Evolutionary conservation across 192 early-diverging fungal genomes (phyloP).

Genomic region (Powellomyces hirtus): DNA sequence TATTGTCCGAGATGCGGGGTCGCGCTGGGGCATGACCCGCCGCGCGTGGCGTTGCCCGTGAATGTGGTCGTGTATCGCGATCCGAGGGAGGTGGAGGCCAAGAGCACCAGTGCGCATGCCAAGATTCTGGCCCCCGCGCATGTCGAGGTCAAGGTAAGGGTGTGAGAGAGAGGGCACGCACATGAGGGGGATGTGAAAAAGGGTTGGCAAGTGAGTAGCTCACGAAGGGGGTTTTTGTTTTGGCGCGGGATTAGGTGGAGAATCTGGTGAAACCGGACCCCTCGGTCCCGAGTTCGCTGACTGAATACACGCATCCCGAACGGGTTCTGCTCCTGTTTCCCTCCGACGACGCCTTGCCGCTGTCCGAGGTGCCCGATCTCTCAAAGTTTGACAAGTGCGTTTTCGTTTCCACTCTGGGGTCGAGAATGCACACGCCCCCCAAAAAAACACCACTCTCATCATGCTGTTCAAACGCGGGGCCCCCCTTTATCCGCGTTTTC

Average conservation of each 20-base stretch:
- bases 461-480: no score
- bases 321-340: conserved; percentile 80
- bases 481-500: conserved; percentile 51
- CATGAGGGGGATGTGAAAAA: not conserved
- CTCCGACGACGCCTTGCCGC: conserved; percentile 68
- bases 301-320: conserved; percentile 61
- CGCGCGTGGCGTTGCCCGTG: conserved; percentile 63
- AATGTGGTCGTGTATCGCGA: conserved; percentile 78
- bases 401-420: no score
- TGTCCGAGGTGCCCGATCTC: conserved; percentile 43
- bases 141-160: conserved; percentile 55
- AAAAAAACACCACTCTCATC: no score
- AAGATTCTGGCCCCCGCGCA: conserved; percentile 70
- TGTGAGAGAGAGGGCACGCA: not conserved
- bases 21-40: conserved; percentile 50
- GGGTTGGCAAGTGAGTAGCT: not conserved
- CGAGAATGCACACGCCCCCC: no score
- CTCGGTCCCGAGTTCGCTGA: not conserved
- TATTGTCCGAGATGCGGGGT: conserved; percentile 73
- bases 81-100: conserved; percentile 72
- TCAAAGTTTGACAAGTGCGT: conserved; percentile 48
- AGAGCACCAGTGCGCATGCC: conserved; percentile 87
- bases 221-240: not conserved
- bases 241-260: not conserved
- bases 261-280: not conserved